phyloP scores from a whole-genome alignment of 164 flowering plant genomes.

The Tetrastigma voinierianum region DNA sequence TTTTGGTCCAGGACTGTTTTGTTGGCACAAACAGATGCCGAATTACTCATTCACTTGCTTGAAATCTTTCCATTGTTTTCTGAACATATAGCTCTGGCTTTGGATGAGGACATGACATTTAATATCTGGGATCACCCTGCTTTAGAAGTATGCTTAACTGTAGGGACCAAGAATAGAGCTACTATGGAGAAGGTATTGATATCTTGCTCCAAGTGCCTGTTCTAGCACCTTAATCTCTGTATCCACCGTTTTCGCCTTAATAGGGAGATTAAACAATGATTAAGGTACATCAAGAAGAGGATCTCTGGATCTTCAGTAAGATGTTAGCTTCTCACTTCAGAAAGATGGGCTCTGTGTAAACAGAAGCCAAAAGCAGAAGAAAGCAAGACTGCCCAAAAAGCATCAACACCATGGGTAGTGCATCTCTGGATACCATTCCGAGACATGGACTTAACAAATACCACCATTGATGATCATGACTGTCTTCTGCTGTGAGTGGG shows the following conservation, averaged over 20 bases:
- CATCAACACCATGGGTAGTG: slow-evolving; percentile 17
- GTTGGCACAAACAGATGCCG: slow-evolving; percentile 59
- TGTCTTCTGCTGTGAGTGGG: slow-evolving; percentile 67
- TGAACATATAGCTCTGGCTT: slow-evolving; percentile 9
- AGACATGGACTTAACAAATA: slow-evolving; percentile 41
- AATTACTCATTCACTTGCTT: slow-evolving; percentile 52
- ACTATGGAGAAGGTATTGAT: slow-evolving; percentile 54
- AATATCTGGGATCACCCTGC: slow-evolving; percentile 38
- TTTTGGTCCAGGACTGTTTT: slow-evolving; percentile 71
- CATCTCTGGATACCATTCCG: slow-evolving; percentile 70
- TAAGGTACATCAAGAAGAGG: slow-evolving; percentile 63
- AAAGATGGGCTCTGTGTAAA: slow-evolving; percentile 59
- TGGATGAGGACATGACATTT: slow-evolving; percentile 31
- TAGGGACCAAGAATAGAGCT: slow-evolving; percentile 62
- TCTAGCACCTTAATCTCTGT: slow-evolving; percentile 44
- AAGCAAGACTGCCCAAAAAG: slow-evolving; percentile 9
- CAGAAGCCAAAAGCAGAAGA: slow-evolving; percentile 28
- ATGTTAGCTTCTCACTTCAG: slow-evolving; percentile 59
- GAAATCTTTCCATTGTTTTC: slow-evolving; percentile 29
- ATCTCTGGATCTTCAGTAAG: slow-evolving; percentile 41
- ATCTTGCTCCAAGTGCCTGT: slow-evolving; percentile 52
- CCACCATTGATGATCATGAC: slow-evolving; percentile 9
- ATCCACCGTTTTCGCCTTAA: slow-evolving; percentile 25
- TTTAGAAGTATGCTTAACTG: slow-evolving; percentile 42
- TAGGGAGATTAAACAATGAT: slow-evolving; percentile 20